A percentile compares a stretch with the other conserved stretches of the same genome.
Evolutionary conservation across 2,329 filamentous ascomycete genomes (phyloP).

Genomic region (Hypomyces rosellus): DNA sequence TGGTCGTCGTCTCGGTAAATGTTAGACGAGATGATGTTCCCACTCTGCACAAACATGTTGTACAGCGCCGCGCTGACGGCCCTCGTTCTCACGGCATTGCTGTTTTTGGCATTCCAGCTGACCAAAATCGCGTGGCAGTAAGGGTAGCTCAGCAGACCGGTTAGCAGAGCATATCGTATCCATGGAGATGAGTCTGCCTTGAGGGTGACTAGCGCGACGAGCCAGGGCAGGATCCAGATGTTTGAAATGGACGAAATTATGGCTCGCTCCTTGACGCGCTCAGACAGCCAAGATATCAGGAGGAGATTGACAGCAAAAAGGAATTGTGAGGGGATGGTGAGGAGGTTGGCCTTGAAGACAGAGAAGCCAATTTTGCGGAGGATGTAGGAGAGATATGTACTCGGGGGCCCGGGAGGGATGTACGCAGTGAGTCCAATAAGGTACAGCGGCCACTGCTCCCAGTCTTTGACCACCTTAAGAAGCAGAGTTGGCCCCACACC

Average conservation of each 20-base stretch:
- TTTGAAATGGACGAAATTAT: conserved; percentile 40
- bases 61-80: conserved; percentile 53
- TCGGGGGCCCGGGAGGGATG: conserved; percentile 40
- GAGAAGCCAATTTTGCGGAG: conserved; percentile 44
- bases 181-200: conserved; percentile 32
- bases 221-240: conserved; percentile 49
- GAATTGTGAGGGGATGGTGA: conserved; percentile 46
- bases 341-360: conserved; percentile 43
- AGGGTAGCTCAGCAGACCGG: conserved; percentile 27
- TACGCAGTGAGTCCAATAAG: conserved; percentile 40
- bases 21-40: conserved; percentile 23
- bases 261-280: conserved; percentile 31
- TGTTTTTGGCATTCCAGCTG: conserved; percentile 51
- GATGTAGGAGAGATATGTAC: conserved; percentile 47
- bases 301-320: conserved; percentile 35
- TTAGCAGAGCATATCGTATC: conserved; percentile 34
- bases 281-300: conserved; percentile 39
- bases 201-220: conserved; percentile 40
- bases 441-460: conserved; percentile 51
- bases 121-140: conserved; percentile 47
- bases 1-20: conserved; percentile 37
- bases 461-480: conserved; percentile 47
- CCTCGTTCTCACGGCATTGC: conserved; percentile 51
- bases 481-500: conserved; percentile 42
- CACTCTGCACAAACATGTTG: conserved; percentile 38